phyloP scores from a whole-genome alignment of 495 filamentous ascomycete species.

The Ramalina intermedia region DNA sequence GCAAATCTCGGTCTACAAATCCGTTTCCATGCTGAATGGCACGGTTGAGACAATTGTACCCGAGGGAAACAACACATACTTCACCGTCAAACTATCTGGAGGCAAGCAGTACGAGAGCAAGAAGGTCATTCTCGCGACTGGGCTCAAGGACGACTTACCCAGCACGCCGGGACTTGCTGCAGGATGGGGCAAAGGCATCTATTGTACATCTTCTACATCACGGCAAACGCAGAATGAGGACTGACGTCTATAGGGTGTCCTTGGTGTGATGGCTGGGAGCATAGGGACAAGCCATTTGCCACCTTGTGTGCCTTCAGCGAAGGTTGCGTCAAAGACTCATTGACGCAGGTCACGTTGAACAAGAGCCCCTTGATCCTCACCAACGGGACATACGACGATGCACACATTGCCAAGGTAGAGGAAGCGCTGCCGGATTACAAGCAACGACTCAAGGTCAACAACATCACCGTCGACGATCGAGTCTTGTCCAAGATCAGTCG shows the following conservation, averaged over 20 bases:
- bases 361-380: constrained; percentile 32
- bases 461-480: constrained; percentile 38
- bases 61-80: constrained; percentile 23
- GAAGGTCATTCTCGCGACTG: constrained; percentile 41
- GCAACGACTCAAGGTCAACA: constrained; percentile 30
- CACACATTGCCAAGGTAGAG: constrained; percentile 23
- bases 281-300: constrained; percentile 40
- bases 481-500: constrained; percentile 34
- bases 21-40: constrained; percentile 34
- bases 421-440: constrained; percentile 29
- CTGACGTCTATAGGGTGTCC: constrained; percentile 29
- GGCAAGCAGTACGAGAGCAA: constrained; percentile 28
- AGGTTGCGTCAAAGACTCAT: constrained; percentile 20
- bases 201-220: constrained; percentile 14
- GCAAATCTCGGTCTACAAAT: constrained; percentile 34
- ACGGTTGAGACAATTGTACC: constrained; percentile 32
- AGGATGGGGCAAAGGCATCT: constrained; percentile 43
- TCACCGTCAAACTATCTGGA: constrained; percentile 25
- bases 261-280: constrained; percentile 48
- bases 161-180: constrained; percentile 33
- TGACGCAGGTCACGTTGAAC: constrained; percentile 35
- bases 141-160: constrained; percentile 39
- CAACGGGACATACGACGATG: constrained; percentile 38
- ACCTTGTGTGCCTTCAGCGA: constrained; percentile 32
- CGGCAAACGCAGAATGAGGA: neutral